phyloP scores from a whole-genome alignment of 129 eudicot species.

The Flaveria brownii region DNA sequence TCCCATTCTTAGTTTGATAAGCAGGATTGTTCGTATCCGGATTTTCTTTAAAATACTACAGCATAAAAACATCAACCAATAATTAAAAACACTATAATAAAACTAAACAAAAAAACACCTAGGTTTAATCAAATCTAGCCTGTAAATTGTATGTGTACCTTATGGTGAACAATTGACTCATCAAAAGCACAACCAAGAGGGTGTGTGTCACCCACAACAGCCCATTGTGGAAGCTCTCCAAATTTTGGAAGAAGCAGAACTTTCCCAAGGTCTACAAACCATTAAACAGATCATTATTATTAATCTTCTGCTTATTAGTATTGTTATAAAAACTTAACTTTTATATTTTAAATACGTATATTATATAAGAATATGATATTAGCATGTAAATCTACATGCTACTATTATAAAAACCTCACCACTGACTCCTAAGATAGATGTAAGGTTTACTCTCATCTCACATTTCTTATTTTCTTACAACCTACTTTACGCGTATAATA shows the following conservation, averaged over 20 bases:
- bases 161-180: slow-evolving; percentile 53
- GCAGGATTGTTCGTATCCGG: slow-evolving; percentile 38
- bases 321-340: not conserved
- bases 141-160: slow-evolving; percentile 26
- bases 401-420: too few relatives aligned
- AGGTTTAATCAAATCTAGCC: not conserved
- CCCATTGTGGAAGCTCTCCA: slow-evolving; percentile 70
- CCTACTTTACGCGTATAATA: too few relatives aligned
- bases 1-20: slow-evolving; percentile 48
- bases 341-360: not conserved
- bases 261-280: slow-evolving; percentile 54
- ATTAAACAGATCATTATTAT: too few relatives aligned
- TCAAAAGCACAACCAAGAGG: slow-evolving; percentile 58
- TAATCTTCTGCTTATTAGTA: not conserved
- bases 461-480: too few relatives aligned
- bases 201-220: slow-evolving; percentile 55
- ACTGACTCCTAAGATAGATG: too few relatives aligned
- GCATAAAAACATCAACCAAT: not conserved
- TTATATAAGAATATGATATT: too few relatives aligned
- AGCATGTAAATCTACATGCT: too few relatives aligned
- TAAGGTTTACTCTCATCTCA: too few relatives aligned
- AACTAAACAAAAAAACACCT: not conserved
- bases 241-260: slow-evolving; percentile 51
- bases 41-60: slow-evolving; percentile 48
- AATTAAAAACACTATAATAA: not conserved